phyloP scores from a whole-genome alignment of 2,329 filamentous ascomycete species.

The Claviceps africana region DNA sequence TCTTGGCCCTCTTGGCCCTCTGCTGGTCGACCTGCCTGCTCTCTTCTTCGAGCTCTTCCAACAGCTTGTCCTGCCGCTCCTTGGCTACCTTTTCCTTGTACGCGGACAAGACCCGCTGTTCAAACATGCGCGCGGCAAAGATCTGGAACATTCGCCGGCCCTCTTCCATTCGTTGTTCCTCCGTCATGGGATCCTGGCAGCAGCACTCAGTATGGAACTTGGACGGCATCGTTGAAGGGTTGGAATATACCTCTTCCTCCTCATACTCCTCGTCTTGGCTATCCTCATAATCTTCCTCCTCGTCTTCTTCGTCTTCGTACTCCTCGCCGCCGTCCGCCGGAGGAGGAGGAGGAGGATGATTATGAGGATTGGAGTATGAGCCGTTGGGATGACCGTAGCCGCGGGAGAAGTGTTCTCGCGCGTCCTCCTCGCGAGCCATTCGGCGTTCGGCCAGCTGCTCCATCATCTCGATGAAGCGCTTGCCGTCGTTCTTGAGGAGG shows the following conservation, averaged over 20 bases:
- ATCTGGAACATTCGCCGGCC: conserved; percentile 98
- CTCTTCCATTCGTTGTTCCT: conserved; percentile 98
- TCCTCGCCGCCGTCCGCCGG: conserved; percentile 50
- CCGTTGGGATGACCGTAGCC: conserved; percentile 48
- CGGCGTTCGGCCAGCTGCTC: conserved; percentile 93
- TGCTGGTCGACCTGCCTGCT: conserved; percentile 59
- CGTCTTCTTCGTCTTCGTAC: conserved; percentile 53
- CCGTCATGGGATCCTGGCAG: conserved; percentile 81
- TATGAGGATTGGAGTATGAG: conserved; percentile 46
- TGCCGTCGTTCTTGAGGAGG: conserved; percentile 94
- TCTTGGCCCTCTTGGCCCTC: conserved; percentile 84
- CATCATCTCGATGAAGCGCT: conserved; percentile 99
- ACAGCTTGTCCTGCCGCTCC: conserved; percentile 77
- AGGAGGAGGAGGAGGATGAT: conserved; percentile 48
- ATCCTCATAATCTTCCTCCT: conserved; percentile 47
- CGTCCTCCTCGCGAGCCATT: conserved; percentile 93
- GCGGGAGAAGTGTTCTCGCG: conserved; percentile 45
- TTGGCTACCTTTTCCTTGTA: conserved; percentile 94
- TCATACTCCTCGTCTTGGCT: conserved; percentile 54
- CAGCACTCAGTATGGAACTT: conserved; percentile 29
- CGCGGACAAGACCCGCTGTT: conserved; percentile 90
- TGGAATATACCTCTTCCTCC: conserved; percentile 60
- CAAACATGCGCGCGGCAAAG: conserved; percentile 97
- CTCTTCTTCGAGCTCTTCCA: conserved; percentile 86
- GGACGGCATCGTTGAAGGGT: conserved; percentile 25